Conservation (phyloP, 2,329 filamentous ascomycete genomes). For the Corniculantispora saksenae region DNA sequence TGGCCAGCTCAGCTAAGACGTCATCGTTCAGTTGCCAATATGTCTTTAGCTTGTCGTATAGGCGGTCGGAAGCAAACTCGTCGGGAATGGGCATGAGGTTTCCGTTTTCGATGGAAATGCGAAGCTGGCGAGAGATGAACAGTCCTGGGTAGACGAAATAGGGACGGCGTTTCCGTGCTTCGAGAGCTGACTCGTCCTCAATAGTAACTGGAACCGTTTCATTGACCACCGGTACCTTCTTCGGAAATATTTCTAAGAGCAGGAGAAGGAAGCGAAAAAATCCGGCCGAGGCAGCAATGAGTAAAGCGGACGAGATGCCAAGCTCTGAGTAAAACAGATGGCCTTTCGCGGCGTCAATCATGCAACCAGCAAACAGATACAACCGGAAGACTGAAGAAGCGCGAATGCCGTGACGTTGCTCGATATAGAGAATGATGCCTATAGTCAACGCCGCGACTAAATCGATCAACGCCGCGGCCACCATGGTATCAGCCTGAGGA, state of each 20-base stretch:
- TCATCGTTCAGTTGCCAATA: slow-evolving; percentile 6
- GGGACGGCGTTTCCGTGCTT: neutral
- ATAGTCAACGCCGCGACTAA: slow-evolving; percentile 6
- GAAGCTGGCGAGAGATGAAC: slow-evolving; percentile 5
- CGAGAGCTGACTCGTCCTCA: neutral
- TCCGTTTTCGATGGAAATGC: slow-evolving; percentile 15
- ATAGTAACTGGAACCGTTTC: neutral
- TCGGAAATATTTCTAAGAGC: neutral
- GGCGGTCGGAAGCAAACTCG: slow-evolving; percentile 10
- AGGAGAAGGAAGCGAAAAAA: neutral
- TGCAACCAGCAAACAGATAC: neutral
- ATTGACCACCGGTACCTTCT: neutral
- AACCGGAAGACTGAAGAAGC: neutral
- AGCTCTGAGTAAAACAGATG: neutral
- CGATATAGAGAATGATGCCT: slow-evolving; percentile 12
- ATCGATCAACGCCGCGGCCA: slow-evolving; percentile 13
- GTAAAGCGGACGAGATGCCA: neutral
- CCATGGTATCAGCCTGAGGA: slow-evolving; percentile 12
- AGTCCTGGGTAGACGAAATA: neutral
- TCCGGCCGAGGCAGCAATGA: neutral
- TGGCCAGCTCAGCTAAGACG: neutral
- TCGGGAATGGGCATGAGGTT: slow-evolving; percentile 11
- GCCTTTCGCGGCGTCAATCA: slow-evolving; percentile 9
- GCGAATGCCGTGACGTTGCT: slow-evolving; percentile 5
- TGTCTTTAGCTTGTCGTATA: slow-evolving; percentile 8